phyloP scores from a whole-genome alignment of 176 grass and related monocot genomes.

The Aegilops longissima region DNA sequence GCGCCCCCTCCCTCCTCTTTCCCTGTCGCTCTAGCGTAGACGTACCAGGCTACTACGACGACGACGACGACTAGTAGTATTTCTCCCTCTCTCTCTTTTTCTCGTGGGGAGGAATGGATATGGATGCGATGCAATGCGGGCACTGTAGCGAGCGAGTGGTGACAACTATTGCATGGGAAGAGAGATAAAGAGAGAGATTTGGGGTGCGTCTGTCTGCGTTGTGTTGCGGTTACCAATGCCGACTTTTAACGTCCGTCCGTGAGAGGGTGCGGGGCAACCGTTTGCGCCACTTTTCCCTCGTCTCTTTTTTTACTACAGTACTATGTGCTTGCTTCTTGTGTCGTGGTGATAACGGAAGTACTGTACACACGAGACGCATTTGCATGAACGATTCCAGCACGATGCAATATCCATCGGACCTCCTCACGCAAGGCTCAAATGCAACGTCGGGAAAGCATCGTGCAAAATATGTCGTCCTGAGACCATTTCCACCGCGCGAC shows the following conservation, averaged over 20 bases:
- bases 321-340: not conserved
- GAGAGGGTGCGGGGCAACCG: constrained; percentile 6
- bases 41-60: not conserved
- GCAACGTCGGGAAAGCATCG: no score
- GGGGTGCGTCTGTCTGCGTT: not conserved
- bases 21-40: constrained; percentile 23
- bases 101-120: constrained; percentile 22
- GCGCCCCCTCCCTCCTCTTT: not conserved
- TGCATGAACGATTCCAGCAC: no score
- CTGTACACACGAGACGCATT: no score
- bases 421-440: no score
- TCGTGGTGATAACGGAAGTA: no score
- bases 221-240: constrained; percentile 36
- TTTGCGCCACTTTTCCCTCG: not conserved
- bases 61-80: not conserved
- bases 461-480: no score
- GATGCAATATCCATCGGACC: no score
- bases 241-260: not conserved
- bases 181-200: not conserved
- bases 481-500: no score
- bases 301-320: not conserved
- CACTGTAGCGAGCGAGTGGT: constrained; percentile 26
- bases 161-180: constrained; percentile 10
- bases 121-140: not conserved
- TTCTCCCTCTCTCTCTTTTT: not conserved